Percentiles rank a stretch among this genome's conserved stretches.
Conservation (phyloP, 225 moss, liverwort and hornwort genomes). For the Polytrichum formosum region DNA sequence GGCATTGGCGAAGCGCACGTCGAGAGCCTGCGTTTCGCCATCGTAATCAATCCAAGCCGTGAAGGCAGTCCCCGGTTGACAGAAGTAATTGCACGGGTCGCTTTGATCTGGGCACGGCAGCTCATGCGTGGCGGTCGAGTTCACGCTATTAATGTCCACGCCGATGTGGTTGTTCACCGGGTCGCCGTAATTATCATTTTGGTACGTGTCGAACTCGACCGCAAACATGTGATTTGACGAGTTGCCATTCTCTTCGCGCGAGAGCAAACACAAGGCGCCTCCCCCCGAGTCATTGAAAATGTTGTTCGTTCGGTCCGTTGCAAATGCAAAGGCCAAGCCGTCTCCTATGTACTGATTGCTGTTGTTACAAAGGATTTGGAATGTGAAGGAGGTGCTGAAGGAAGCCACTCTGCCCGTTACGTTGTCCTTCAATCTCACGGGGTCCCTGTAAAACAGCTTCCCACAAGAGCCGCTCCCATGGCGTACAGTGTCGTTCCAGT, state of each 20-base stretch:
- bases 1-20: not conserved
- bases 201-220: not conserved
- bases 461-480: not conserved
- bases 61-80: not conserved
- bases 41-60: slow-evolving; percentile 1
- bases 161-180: not conserved
- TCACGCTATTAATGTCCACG: not conserved
- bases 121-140: not conserved
- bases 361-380: not conserved
- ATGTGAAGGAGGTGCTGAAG: slow-evolving; percentile 26
- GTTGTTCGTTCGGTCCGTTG: not conserved
- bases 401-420: slow-evolving; percentile 18
- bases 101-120: too few species aligned
- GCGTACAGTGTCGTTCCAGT: not conserved
- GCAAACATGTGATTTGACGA: slow-evolving; percentile 19
- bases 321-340: slow-evolving; percentile 30
- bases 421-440: slow-evolving; percentile 3
- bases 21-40: not conserved
- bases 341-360: not conserved
- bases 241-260: not conserved
- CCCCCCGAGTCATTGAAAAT: not conserved
- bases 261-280: slow-evolving; percentile 19
- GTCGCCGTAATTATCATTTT: not conserved
- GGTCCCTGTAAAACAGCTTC: slow-evolving; percentile 14
- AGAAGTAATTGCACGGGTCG: not conserved